Evolutionary conservation across 2,329 filamentous ascomycete species (phyloP).

Genomic region (Epichloe sibirici): DNA sequence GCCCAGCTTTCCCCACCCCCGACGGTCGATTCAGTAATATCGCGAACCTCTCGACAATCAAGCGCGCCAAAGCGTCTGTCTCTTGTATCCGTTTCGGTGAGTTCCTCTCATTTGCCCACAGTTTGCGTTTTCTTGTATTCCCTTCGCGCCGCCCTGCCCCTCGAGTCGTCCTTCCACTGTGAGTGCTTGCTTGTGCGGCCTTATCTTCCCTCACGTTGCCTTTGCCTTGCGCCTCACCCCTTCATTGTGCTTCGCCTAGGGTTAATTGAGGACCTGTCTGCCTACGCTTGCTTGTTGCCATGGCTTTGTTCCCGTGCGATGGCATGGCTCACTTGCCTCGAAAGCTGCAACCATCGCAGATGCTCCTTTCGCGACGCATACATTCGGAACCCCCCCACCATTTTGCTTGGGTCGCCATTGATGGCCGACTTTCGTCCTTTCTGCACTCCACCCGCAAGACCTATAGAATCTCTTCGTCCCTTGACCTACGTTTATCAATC

Average conservation of each 20-base stretch:
- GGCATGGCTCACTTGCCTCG: conserved; percentile 2
- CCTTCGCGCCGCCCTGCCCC: conserved; percentile 2
- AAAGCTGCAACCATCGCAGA: conserved; percentile 5
- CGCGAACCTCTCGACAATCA: background rate
- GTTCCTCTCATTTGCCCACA: background rate
- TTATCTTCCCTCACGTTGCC: conserved; percentile 3
- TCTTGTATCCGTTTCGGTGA: conserved; percentile 1
- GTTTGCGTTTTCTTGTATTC: conserved; percentile 3
- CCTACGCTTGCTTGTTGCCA: conserved; percentile 2
- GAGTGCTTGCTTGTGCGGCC: conserved; percentile 6
- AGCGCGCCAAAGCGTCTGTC: background rate
- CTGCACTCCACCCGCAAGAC: conserved; percentile 2
- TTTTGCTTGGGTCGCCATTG: background rate
- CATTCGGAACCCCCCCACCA: background rate
- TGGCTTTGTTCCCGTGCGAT: conserved; percentile 1
- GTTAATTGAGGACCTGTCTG: conserved; percentile 1
- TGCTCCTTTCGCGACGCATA: conserved; percentile 1
- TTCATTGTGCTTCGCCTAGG: background rate
- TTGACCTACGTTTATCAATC: background rate
- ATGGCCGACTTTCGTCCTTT: background rate
- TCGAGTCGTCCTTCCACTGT: conserved; percentile 4
- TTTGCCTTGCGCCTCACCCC: background rate
- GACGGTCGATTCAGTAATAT: conserved; percentile 1
- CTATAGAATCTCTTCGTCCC: background rate
- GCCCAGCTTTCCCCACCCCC: background rate